A percentile compares a stretch with the other conserved stretches of the same genome.
phyloP scores from a whole-genome alignment of 208 protist genomes.

The Acanthamoeba lenticulata region DNA sequence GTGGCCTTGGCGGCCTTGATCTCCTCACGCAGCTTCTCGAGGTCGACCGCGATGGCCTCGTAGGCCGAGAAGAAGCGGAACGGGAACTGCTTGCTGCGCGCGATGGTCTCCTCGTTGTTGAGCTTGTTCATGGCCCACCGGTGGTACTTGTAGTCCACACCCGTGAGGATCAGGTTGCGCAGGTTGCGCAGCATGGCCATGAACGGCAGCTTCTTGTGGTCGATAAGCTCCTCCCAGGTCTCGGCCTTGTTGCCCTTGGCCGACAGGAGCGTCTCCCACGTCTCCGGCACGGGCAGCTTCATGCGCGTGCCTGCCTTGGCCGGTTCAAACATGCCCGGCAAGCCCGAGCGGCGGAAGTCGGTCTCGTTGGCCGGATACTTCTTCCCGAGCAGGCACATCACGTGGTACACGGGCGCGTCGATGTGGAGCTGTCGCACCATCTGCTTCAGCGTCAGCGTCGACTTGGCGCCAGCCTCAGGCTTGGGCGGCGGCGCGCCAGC shows the following conservation, averaged over 20 bases:
- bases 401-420: constrained; percentile 85
- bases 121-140: constrained; percentile 73
- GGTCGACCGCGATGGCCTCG: constrained; percentile 84
- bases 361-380: constrained; percentile 91
- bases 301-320: constrained; percentile 90
- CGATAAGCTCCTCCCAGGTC: constrained; percentile 94
- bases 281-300: constrained; percentile 90
- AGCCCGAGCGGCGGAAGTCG: constrained; percentile 82
- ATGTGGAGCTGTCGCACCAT: constrained; percentile 87
- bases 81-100: constrained; percentile 91
- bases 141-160: constrained; percentile 86
- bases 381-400: constrained; percentile 94
- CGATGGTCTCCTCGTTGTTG: constrained; percentile 81
- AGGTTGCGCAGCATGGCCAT: constrained; percentile 96
- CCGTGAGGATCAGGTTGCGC: constrained; percentile 92
- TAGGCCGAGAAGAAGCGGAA: constrained; percentile 94
- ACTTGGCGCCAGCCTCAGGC: neutral
- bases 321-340: constrained; percentile 88
- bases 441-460: constrained; percentile 83
- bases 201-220: constrained; percentile 91
- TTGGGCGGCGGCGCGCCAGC: constrained; percentile 73
- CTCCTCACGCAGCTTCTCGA: constrained; percentile 1
- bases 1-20: constrained; percentile 23
- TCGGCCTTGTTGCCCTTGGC: constrained; percentile 90
- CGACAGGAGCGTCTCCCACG: constrained; percentile 93